These are phyloP conservation scores for Stevia rebaudiana DNA, from an alignment of 140 eudicot genomes.

Conservation along the genomic window DNA sequence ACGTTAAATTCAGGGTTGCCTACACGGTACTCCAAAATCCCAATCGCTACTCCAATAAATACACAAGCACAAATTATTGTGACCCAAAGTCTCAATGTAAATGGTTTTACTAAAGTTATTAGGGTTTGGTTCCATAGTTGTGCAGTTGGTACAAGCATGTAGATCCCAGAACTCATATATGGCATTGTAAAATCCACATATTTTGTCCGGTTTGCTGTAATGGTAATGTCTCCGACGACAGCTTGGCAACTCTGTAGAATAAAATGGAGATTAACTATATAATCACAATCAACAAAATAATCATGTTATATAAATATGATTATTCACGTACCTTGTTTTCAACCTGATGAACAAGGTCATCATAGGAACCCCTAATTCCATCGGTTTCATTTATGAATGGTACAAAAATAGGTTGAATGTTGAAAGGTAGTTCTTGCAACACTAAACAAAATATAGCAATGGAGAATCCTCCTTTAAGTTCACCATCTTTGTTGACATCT, in stretches of 20 bases:
- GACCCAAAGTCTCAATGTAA: slow-evolving; percentile 14
- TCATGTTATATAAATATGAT: no score
- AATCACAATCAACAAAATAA: no score
- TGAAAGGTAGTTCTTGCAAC: slow-evolving; percentile 18
- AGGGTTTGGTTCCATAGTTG: slow-evolving; percentile 11
- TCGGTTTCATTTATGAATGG: background rate
- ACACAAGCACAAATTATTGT: background rate
- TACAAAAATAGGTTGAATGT: slow-evolving; percentile 13
- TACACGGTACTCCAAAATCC: slow-evolving; percentile 15
- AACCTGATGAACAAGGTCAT: slow-evolving; percentile 6
- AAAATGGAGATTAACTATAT: no score
- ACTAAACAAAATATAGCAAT: slow-evolving; percentile 15
- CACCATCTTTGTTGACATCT: slow-evolving; percentile 4
- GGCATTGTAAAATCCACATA: slow-evolving; percentile 29
- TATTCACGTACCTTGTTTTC: background rate
- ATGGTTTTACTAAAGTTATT: slow-evolving; percentile 13
- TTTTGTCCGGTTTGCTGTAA: background rate
- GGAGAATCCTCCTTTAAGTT: slow-evolving; percentile 19
- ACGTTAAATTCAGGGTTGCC: slow-evolving; percentile 17
- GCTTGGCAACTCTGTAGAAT: slow-evolving; percentile 9
- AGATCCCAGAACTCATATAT: slow-evolving; percentile 32
- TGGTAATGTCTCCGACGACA: slow-evolving; percentile 21
- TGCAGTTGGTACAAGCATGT: slow-evolving; percentile 18
- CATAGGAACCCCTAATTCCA: no score
- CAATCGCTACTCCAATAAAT: background rate